Percentiles rank a stretch among this genome's conserved stretches.
Conservation (phyloP, 768 basidiomycete species). For the Podaxis rugospora region DNA sequence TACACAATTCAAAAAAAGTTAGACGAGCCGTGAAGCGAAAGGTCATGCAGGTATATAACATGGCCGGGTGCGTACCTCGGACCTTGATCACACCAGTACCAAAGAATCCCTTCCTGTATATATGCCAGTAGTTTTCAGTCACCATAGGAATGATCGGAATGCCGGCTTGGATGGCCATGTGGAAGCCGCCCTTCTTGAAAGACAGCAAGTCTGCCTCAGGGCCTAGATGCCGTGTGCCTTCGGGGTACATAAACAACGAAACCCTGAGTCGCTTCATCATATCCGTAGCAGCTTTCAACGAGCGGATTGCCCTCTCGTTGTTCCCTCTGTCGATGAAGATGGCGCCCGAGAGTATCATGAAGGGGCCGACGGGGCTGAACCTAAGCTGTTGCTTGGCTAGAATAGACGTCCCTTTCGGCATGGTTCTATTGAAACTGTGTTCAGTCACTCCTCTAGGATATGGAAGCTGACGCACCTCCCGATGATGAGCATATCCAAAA, state of each 20-base stretch:
- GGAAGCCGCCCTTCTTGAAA: conserved; percentile 98
- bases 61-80: conserved; percentile 52
- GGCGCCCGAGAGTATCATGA: conserved; percentile 84
- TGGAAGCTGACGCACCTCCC: conserved; percentile 52
- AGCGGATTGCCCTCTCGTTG: conserved; percentile 65
- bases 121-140: conserved; percentile 87
- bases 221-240: conserved; percentile 83
- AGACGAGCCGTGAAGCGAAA: neutral
- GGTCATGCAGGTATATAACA: neutral
- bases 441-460: neutral
- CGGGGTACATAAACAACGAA: conserved; percentile 93
- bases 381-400: conserved; percentile 91
- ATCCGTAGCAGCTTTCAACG: conserved; percentile 72
- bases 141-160: conserved; percentile 92
- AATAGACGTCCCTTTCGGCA: conserved; percentile 80
- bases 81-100: conserved; percentile 74
- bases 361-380: conserved; percentile 86
- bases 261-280: conserved; percentile 66
- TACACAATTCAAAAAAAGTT: conserved; percentile 8
- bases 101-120: conserved; percentile 79
- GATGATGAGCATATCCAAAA: conserved; percentile 81
- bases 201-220: conserved; percentile 67
- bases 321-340: conserved; percentile 91
- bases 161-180: conserved; percentile 86
- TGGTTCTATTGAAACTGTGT: conserved; percentile 45